A percentile compares a stretch with the other conserved stretches of the same genome.
phyloP scores from a whole-genome alignment of 2,329 filamentous ascomycete genomes.

The Colletotrichum sp. region DNA sequence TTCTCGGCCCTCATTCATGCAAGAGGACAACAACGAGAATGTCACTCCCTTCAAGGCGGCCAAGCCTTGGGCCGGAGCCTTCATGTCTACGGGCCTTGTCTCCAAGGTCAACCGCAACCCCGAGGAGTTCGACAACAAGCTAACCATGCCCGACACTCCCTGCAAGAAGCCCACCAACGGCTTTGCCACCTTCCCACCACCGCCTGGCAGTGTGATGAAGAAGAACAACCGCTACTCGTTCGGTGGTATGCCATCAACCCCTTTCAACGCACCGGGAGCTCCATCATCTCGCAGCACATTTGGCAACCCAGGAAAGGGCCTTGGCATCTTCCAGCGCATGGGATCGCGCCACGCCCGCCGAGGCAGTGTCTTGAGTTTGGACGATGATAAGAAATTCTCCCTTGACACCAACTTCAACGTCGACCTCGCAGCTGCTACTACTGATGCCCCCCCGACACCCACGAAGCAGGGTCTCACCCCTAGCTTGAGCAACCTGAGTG shows the following conservation, averaged over 20 bases:
- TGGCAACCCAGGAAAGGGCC: constrained; percentile 63
- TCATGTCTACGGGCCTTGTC: constrained; percentile 92
- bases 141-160: constrained; percentile 89
- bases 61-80: constrained; percentile 80
- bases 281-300: constrained; percentile 50
- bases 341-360: constrained; percentile 50
- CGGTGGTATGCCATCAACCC: constrained; percentile 75
- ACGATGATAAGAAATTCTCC: constrained; percentile 72
- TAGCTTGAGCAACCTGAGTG: constrained; percentile 43
- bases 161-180: constrained; percentile 84
- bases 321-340: constrained; percentile 70
- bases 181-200: constrained; percentile 70
- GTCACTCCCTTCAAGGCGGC: constrained; percentile 67
- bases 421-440: constrained; percentile 45
- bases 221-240: constrained; percentile 76
- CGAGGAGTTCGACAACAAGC: constrained; percentile 66
- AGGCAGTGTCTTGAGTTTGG: constrained; percentile 80
- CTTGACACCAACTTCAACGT: constrained; percentile 44
- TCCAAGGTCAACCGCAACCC: constrained; percentile 91
- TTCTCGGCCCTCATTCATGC: constrained; percentile 32
- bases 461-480: constrained; percentile 71
- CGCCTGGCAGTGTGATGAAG: constrained; percentile 66
- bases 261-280: constrained; percentile 69
- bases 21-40: constrained; percentile 17
- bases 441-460: constrained; percentile 88